These are phyloP conservation scores for Mycena citricolor DNA, from an alignment of 1,284 basidiomycete genomes.

Conservation along the genomic window DNA sequence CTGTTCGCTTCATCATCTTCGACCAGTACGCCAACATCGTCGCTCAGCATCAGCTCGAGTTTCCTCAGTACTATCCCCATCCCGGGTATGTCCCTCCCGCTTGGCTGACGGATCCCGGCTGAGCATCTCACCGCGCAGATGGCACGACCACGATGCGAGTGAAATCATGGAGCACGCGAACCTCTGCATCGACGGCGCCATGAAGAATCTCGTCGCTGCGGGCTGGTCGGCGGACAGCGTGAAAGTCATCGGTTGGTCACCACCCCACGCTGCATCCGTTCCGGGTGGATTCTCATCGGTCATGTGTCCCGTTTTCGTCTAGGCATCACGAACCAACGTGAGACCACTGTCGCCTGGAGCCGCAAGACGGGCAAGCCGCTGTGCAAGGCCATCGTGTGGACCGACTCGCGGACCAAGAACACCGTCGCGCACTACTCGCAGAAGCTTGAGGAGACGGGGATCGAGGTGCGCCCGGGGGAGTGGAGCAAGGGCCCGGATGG, in stretches of 20 bases:
- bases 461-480: conserved; percentile 68
- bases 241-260: conserved; percentile 82
- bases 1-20: conserved; percentile 93
- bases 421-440: conserved; percentile 79
- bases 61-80: conserved; percentile 88
- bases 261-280: conserved; percentile 10
- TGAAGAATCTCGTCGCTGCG: conserved; percentile 69
- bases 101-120: background rate
- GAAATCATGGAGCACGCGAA: conserved; percentile 83
- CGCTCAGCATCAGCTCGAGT: conserved; percentile 86
- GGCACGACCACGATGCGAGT: conserved; percentile 94
- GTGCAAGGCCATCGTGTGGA: conserved; percentile 94
- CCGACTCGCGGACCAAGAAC: conserved; percentile 87
- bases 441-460: conserved; percentile 71
- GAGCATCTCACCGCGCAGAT: conserved; percentile 46
- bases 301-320: no score
- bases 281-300: conserved; percentile 11
- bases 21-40: conserved; percentile 88
- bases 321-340: conserved; percentile 98
- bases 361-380: conserved; percentile 85
- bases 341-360: conserved; percentile 96
- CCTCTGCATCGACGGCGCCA: conserved; percentile 74
- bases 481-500: conserved; percentile 74
- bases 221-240: conserved; percentile 80
- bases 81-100: conserved; percentile 61